Base-by-base conservation (phyloP, 805 yeast species). In the Kockiozyma suomiensis region DNA sequence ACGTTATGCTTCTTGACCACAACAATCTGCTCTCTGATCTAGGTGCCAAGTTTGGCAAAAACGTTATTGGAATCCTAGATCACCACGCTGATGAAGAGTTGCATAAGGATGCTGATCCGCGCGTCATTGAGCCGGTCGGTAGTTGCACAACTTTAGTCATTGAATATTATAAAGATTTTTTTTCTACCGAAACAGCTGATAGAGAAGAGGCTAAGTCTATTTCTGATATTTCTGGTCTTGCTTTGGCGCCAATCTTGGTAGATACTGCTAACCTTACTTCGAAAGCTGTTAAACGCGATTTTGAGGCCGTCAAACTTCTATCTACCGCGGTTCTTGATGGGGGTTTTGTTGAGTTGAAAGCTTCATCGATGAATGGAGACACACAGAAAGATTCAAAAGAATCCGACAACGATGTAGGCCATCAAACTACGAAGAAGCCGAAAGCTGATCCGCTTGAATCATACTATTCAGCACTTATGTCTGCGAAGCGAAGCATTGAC, bases 121-220 rank as follows among this genome's bases (percentile, higher is more conserved):
- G 94, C 55, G 74, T 87, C 1, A 78, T 92, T 47, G 72, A 75
- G 46, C 74, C 78, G 2, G 75, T 82, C 49, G 98, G 97, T 0
- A 88, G 97, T 61, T 91, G 97, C 72, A 81, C 90, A 3, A 80
- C 90, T 15, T 75, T 91, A 52, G 88, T 93, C 1, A 80, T 87
- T 65, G 80, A 82, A 50, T 82, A 85, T 66, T 89, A 88, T 85
- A 67, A 70, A 6, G 52, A 59, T 10, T 50, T 50, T 3, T 49
- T 56, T n/a, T 41, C 58, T 4, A 5, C 58, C 17, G 52, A 59
- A 12, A 59, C 66, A n/a, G 49, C 49, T 5, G 50, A 47, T 8
- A 70, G 74, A 38, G 65, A 69, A 1, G 82, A 79, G 21, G 69
- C 51, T 6, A 32, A 49, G 43, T 10, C 37, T 13, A 26, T 56